phyloP scores from a whole-genome alignment of 2,329 filamentous ascomycete species.

The Trichoderma gracile region DNA sequence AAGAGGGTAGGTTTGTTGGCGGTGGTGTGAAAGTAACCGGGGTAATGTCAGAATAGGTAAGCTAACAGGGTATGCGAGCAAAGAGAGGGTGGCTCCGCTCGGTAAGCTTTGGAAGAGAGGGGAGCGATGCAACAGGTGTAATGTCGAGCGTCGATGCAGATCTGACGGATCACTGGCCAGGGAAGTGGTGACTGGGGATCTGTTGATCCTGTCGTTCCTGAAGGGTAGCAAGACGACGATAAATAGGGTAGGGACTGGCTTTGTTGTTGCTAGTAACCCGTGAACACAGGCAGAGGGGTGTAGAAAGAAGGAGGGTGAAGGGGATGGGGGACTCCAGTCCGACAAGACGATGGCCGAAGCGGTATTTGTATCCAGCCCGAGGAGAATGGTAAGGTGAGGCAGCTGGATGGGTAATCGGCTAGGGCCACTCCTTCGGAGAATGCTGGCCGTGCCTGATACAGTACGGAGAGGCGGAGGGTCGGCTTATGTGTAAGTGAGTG shows the following conservation, averaged over 20 bases:
- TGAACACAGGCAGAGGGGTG: background rate
- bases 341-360: background rate
- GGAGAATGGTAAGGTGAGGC: background rate
- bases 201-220: background rate
- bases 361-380: background rate
- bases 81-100: slow-evolving; percentile 11
- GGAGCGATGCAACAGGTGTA: background rate
- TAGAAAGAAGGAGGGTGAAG: background rate
- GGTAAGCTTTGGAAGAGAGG: slow-evolving; percentile 1
- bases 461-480: background rate
- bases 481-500: slow-evolving; percentile 15
- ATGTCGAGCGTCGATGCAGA: slow-evolving; percentile 8
- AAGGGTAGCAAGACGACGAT: too few relatives aligned
- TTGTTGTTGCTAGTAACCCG: background rate
- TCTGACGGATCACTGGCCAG: background rate
- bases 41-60: slow-evolving; percentile 14
- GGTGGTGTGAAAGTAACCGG: background rate
- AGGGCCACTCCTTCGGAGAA: background rate
- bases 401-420: background rate
- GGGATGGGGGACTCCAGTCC: background rate
- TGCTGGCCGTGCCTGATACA: background rate
- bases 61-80: slow-evolving; percentile 7
- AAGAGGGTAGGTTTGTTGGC: background rate
- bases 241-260: too few relatives aligned
- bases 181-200: too few relatives aligned